Evolutionary conservation across 352 stramenopile species (phyloP).

Genomic region (Pythium sukuiense): DNA sequence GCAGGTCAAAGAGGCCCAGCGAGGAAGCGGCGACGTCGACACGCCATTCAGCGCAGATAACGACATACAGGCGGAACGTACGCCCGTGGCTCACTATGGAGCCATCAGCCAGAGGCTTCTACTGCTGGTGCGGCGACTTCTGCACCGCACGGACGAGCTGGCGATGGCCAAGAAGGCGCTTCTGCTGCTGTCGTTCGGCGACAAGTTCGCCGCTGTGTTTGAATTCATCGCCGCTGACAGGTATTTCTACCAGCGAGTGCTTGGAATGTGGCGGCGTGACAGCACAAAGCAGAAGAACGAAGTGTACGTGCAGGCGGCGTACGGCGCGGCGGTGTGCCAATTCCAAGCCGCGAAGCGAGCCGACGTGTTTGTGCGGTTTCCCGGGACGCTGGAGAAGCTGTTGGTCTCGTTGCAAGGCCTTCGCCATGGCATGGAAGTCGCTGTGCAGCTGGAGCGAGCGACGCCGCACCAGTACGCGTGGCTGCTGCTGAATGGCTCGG

Average conservation of each 20-base stretch:
- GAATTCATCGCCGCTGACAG: conserved; percentile 49
- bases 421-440: conserved; percentile 45
- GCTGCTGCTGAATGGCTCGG: conserved; percentile 66
- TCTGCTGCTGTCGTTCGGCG: conserved; percentile 47
- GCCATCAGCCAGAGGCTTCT: conserved; percentile 42
- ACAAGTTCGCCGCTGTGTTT: conserved; percentile 44
- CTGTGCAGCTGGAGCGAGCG: conserved; percentile 38
- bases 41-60: conserved; percentile 17
- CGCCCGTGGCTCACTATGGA: conserved; percentile 47
- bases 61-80: conserved; percentile 6
- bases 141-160: conserved; percentile 38
- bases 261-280: conserved; percentile 14
- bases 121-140: conserved; percentile 33
- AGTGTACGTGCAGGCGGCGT: conserved; percentile 42
- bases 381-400: conserved; percentile 54
- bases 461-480: conserved; percentile 40
- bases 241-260: conserved; percentile 51
- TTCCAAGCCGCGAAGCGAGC: conserved; percentile 37
- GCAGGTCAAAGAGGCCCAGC: conserved; percentile 38
- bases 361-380: conserved; percentile 42
- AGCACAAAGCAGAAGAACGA: conserved; percentile 6
- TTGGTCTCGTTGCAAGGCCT: conserved; percentile 35
- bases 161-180: conserved; percentile 33
- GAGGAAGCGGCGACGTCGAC: conserved; percentile 1
- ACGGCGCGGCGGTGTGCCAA: conserved; percentile 43